phyloP scores from a whole-genome alignment of 352 stramenopile species.

The Globisporangium iwayamae region DNA sequence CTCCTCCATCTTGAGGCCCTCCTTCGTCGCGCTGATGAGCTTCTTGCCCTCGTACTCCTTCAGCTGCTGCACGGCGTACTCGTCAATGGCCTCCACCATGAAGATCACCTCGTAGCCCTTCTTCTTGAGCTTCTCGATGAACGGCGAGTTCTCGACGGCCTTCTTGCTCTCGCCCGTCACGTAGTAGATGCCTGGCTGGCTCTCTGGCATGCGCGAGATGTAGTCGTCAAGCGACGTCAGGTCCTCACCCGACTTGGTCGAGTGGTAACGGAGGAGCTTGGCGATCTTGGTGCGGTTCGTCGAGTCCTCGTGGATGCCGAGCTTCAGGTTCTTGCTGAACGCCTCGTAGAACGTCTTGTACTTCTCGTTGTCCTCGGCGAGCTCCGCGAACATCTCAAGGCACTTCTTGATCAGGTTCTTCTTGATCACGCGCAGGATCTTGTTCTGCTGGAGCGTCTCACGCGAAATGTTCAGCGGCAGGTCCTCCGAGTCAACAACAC shows the following conservation, averaged over 20 bases:
- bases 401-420: constrained; percentile 99
- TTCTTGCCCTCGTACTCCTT: constrained; percentile 99
- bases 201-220: constrained; percentile 95
- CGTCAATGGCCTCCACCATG: constrained; percentile 99
- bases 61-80: constrained; percentile 99
- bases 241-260: constrained; percentile 97
- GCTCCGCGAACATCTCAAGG: constrained; percentile 99
- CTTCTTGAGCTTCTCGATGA: constrained; percentile 99
- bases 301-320: constrained; percentile 99
- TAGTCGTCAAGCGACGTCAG: constrained; percentile 98
- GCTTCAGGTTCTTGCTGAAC: constrained; percentile 99
- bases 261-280: constrained; percentile 99
- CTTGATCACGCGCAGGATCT: constrained; percentile 99
- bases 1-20: constrained; percentile 96
- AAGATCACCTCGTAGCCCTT: constrained; percentile 99
- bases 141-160: constrained; percentile 98
- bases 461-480: constrained; percentile 99
- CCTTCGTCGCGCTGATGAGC: constrained; percentile 98
- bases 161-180: constrained; percentile 99
- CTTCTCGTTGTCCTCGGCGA: constrained; percentile 96
- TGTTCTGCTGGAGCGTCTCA: constrained; percentile 99
- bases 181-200: constrained; percentile 99
- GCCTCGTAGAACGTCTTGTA: constrained; percentile 99
- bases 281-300: constrained; percentile 99
- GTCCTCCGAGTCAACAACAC: constrained; percentile 99